Evolutionary conservation across 2,329 filamentous ascomycete genomes (phyloP).

Genomic region (Elsinoe perseae): DNA sequence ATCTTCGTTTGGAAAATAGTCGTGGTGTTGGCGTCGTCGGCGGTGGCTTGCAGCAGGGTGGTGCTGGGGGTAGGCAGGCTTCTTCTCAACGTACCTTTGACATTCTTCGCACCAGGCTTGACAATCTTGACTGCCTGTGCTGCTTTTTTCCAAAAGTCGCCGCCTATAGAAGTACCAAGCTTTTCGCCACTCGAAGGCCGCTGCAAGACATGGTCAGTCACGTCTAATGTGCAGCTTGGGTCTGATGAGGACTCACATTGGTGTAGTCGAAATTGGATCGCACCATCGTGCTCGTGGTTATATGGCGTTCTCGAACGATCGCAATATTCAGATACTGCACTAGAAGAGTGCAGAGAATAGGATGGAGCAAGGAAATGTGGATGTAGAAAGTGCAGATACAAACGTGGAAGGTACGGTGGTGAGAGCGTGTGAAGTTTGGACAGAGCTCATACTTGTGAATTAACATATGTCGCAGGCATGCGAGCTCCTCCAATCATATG

Average conservation of each 20-base stretch:
- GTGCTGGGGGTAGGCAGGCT: constrained; percentile 6
- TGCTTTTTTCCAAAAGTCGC: constrained; percentile 35
- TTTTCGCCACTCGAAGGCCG: constrained; percentile 40
- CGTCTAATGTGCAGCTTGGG: not conserved
- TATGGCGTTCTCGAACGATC: not conserved
- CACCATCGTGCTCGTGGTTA: not conserved
- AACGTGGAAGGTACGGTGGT: not conserved
- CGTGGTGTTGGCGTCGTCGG: constrained; percentile 12
- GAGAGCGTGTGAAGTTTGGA: not conserved
- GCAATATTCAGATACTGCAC: not conserved
- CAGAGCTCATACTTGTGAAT: not conserved
- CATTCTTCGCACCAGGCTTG: constrained; percentile 19
- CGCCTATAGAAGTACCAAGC: constrained; percentile 39
- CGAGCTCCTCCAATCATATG: not conserved
- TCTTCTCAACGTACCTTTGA: constrained; percentile 14
- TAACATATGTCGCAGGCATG: not conserved
- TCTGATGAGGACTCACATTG: constrained; percentile 9
- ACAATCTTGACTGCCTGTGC: constrained; percentile 24
- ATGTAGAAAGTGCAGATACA: not conserved
- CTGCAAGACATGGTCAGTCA: constrained; percentile 24
- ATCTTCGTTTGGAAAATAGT: constrained; percentile 25
- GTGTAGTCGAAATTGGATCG: constrained; percentile 17
- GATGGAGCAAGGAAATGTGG: not conserved
- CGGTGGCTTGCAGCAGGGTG: not conserved
- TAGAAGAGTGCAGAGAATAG: not conserved